A percentile compares a stretch with the other conserved stretches of the same genome.
phyloP scores from a whole-genome alignment of 2,329 filamentous ascomycete species.

The Fusarium mundagurra region DNA sequence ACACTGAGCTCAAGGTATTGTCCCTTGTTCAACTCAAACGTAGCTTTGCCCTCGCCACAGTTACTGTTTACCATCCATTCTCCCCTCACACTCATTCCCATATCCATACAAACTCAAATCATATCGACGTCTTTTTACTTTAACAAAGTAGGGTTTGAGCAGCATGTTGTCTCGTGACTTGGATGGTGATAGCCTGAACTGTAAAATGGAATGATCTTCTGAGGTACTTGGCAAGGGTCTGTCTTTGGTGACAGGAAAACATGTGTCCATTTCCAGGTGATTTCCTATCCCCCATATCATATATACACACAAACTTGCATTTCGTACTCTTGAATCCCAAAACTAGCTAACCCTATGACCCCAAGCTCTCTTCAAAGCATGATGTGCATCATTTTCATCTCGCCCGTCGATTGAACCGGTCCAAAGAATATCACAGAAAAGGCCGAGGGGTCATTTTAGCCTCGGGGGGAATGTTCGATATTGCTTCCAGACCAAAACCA shows the following conservation, averaged over 20 bases:
- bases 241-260: not conserved
- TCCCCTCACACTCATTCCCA: not conserved
- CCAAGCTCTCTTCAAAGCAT: not conserved
- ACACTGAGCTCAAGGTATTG: rapidly evolving
- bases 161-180: not conserved
- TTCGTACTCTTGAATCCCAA: not conserved
- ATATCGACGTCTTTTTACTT: not conserved
- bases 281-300: not conserved
- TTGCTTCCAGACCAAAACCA: rapidly evolving
- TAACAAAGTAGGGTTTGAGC: not conserved
- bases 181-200: too few species aligned
- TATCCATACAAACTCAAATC: too few species aligned
- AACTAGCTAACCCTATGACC: not conserved
- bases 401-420: not conserved
- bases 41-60: not conserved
- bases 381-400: not conserved
- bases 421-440: not conserved
- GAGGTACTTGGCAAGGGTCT: not conserved
- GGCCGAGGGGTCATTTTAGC: not conserved
- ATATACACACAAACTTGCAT: not conserved
- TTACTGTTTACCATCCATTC: not conserved
- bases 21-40: too few species aligned
- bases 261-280: not conserved
- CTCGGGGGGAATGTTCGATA: not conserved
- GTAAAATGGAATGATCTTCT: not conserved